Evolutionary conservation across 306 rosid species (phyloP), one percentile per base, ranked within the genome.

Genomic region (Gleditsia sinensis): DNA sequence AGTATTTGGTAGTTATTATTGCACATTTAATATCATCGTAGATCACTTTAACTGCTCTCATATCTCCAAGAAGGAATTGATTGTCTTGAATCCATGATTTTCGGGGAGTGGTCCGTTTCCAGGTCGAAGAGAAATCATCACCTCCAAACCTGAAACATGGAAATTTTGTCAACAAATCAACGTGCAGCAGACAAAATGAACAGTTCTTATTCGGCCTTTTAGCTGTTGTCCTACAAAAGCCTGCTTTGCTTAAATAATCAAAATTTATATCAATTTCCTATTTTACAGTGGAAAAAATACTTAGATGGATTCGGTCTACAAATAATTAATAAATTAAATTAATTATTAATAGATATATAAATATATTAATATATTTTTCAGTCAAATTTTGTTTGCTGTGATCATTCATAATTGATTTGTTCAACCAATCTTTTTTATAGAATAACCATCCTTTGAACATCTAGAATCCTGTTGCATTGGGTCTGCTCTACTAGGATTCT

Each of bases 61-160:
- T 72, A 91, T 83, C 76, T 89, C 90, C 5, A 45, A 64, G 80
- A 94, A 94, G 53, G 94, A 89, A 59, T 61, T 84, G 74, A 94
- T 46, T 46, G 94, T 88, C 85, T 81, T 89, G 89, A 91, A 94
- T 12, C 88, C 97, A 66, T 89, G 96, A 63, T 84, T 75, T 59
- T 86, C 92, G 13, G 92, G 98, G 80, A 93, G 94, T 69, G 96
- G 91, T 64, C 85, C 97, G 61, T 93, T 93, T 78, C 97, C 98
- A 4, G 98, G 98, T 78, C 98, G 84, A 78, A 89, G 71, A 36
- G 94, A 86, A 73, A 94, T 62, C 11, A 88, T 61, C 72, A 83
- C 98, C 77, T 89, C 92, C 91, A 89, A 84, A 66, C 97, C 96
- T 91, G 88, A 65, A 83, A 76, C 79, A 71, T 5, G 6, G 42